These are phyloP conservation scores for Ustilago esculenta DNA, from an alignment of 1,284 basidiomycete genomes.

Conservation along the genomic window DNA sequence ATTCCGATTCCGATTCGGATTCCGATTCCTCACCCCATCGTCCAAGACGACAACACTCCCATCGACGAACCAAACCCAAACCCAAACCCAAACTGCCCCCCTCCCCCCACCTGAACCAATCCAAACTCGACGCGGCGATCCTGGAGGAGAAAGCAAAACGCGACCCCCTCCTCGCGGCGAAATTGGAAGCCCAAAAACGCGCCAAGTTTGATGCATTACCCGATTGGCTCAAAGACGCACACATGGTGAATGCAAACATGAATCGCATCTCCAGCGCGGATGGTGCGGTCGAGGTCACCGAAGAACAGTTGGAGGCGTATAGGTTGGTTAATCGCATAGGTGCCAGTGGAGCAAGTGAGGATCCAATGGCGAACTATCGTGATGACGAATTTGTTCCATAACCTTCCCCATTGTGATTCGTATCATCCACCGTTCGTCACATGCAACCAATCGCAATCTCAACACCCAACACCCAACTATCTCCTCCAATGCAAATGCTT, in stretches of 20 bases:
- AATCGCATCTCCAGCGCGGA: slow-evolving; percentile 41
- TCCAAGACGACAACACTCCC: too few species aligned
- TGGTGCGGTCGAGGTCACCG: slow-evolving; percentile 79
- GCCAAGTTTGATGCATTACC: slow-evolving; percentile 24
- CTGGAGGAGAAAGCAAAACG: slow-evolving; percentile 31
- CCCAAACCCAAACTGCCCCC: too few species aligned
- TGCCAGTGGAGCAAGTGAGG: slow-evolving; percentile 74
- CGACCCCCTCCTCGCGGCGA: slow-evolving; percentile 17
- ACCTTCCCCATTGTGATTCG: too few species aligned
- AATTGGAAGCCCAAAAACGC: slow-evolving; percentile 6
- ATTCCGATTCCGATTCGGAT: too few species aligned
- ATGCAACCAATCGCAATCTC: neutral
- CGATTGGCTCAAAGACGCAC: slow-evolving; percentile 53
- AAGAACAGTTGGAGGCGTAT: slow-evolving; percentile 92
- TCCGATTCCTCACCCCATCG: too few species aligned
- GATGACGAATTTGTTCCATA: too few species aligned
- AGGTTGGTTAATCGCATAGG: slow-evolving; percentile 71
- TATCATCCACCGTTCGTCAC: too few species aligned
- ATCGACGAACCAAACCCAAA: too few species aligned
- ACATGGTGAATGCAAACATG: slow-evolving; percentile 35
- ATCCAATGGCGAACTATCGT: slow-evolving; percentile 88
- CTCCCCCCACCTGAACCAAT: slow-evolving; percentile 19
- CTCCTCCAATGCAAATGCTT: too few species aligned
- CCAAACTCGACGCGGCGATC: slow-evolving; percentile 33
- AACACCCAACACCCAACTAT: too few species aligned